phyloP scores from a whole-genome alignment of 164 flowering plant species.

The Tetrastigma voinierianum region DNA sequence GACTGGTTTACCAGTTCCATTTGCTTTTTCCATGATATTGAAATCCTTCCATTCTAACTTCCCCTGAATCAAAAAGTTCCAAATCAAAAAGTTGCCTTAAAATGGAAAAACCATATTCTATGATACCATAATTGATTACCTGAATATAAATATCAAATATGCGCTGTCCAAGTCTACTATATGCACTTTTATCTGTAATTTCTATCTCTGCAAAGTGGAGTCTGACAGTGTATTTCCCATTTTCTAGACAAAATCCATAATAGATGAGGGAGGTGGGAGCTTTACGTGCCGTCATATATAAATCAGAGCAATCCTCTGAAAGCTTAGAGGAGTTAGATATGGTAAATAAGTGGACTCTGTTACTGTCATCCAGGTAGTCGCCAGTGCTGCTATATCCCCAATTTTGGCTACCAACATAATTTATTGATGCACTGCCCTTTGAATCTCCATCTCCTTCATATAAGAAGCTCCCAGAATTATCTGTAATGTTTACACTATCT shows the following conservation, averaged over 20 bases:
- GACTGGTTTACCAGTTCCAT: slow-evolving; percentile 36
- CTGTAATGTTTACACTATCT: slow-evolving; percentile 25
- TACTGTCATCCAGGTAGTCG: slow-evolving; percentile 60
- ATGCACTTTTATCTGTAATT: slow-evolving; percentile 48
- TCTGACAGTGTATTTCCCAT: slow-evolving; percentile 57
- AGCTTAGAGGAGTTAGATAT: slow-evolving; percentile 12
- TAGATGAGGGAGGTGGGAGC: slow-evolving; percentile 65
- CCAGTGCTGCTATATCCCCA: slow-evolving; percentile 89
- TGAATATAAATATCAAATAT: slow-evolving; percentile 68
- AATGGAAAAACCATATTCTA: neutral
- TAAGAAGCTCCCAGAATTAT: slow-evolving; percentile 7
- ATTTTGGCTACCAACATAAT: slow-evolving; percentile 17
- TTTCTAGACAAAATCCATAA: slow-evolving; percentile 47
- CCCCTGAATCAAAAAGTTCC: slow-evolving; percentile 30
- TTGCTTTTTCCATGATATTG: slow-evolving; percentile 45
- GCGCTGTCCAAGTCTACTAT: slow-evolving; percentile 61
- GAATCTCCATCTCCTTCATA: slow-evolving; percentile 56
- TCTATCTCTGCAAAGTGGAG: slow-evolving; percentile 76
- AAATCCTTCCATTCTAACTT: slow-evolving; percentile 41
- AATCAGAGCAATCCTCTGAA: slow-evolving; percentile 29
- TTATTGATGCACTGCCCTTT: slow-evolving; percentile 49
- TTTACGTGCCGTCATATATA: slow-evolving; percentile 60
- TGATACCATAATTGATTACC: slow-evolving; percentile 25
- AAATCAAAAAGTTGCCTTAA: neutral
- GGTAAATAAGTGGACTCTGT: slow-evolving; percentile 26